Evolutionary conservation across 352 stramenopile species (phyloP).

Genomic region (Pythium phragmitis): DNA sequence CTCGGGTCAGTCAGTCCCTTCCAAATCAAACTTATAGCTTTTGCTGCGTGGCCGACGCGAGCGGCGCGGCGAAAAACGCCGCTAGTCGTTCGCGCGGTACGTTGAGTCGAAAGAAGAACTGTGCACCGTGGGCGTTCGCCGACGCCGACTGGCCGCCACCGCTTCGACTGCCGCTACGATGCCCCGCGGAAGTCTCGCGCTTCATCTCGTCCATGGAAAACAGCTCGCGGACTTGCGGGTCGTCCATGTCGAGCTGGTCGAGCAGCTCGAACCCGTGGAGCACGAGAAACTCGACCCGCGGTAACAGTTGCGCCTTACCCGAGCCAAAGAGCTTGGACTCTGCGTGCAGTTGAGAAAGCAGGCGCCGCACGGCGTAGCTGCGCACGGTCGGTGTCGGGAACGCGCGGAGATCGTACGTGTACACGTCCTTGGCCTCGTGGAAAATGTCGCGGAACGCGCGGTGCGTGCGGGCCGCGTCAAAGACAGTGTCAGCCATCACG

Average conservation of each 20-base stretch:
- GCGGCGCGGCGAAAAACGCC: slow-evolving; percentile 53
- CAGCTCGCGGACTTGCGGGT: slow-evolving; percentile 56
- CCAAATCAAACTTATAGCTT: slow-evolving; percentile 12
- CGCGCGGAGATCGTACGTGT: slow-evolving; percentile 64
- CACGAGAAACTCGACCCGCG: slow-evolving; percentile 71
- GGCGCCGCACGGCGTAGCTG: slow-evolving; percentile 61
- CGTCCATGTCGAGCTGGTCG: slow-evolving; percentile 74
- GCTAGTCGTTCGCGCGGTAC: slow-evolving; percentile 44
- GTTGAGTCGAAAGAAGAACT: slow-evolving; percentile 65
- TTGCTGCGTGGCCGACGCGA: slow-evolving; percentile 18
- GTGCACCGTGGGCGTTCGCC: slow-evolving; percentile 11
- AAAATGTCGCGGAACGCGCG: slow-evolving; percentile 60
- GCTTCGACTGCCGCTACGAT: neutral
- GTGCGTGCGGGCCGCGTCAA: slow-evolving; percentile 46
- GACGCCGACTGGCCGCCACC: neutral
- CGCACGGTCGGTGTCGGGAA: slow-evolving; percentile 58
- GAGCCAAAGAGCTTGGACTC: slow-evolving; percentile 33
- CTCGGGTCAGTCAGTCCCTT: neutral
- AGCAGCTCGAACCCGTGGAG: slow-evolving; percentile 75
- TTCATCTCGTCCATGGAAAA: slow-evolving; percentile 88
- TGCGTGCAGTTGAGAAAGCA: slow-evolving; percentile 51
- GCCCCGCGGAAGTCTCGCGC: slow-evolving; percentile 34
- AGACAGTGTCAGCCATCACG: slow-evolving; percentile 68
- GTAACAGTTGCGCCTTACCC: slow-evolving; percentile 35
- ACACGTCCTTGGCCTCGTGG: slow-evolving; percentile 35